Conservation (phyloP, 331 rosid genomes). For the Malus hybrid region DNA sequence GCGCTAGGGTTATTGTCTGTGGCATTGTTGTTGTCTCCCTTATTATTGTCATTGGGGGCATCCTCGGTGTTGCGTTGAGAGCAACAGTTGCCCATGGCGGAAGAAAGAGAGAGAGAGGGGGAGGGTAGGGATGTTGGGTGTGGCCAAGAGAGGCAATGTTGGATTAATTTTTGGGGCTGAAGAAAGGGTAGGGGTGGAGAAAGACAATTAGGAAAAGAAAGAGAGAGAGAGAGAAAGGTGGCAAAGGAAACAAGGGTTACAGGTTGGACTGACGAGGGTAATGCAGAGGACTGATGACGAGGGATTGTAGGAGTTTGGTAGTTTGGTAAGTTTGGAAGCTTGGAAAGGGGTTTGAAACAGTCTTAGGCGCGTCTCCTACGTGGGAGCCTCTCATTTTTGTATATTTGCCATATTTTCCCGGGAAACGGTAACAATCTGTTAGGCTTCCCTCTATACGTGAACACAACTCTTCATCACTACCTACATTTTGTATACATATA, state of each 20-base stretch:
- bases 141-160: slow-evolving; percentile 14
- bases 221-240: slow-evolving; percentile 13
- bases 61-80: slow-evolving; percentile 48
- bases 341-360: slow-evolving; percentile 23
- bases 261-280: slow-evolving; percentile 40
- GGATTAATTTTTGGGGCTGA: slow-evolving; percentile 24
- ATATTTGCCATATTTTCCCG: too few relatives aligned
- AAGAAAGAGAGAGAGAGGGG: slow-evolving; percentile 23
- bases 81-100: slow-evolving; percentile 92
- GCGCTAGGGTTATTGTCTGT: background rate
- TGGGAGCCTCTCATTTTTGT: background rate
- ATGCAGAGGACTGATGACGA: slow-evolving; percentile 36
- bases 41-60: slow-evolving; percentile 21
- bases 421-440: too few relatives aligned
- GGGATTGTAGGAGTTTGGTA: slow-evolving; percentile 37
- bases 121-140: background rate
- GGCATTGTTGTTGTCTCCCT: slow-evolving; percentile 28
- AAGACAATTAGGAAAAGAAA: background rate
- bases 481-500: too few relatives aligned
- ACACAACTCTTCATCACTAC: background rate
- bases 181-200: slow-evolving; percentile 6
- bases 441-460: background rate
- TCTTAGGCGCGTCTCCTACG: slow-evolving; percentile 11
- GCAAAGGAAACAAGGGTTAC: slow-evolving; percentile 17
- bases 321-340: background rate